Evolutionary conservation across 2,329 filamentous ascomycete species (phyloP).

Genomic region (Aspergillus pseudotamarii): DNA sequence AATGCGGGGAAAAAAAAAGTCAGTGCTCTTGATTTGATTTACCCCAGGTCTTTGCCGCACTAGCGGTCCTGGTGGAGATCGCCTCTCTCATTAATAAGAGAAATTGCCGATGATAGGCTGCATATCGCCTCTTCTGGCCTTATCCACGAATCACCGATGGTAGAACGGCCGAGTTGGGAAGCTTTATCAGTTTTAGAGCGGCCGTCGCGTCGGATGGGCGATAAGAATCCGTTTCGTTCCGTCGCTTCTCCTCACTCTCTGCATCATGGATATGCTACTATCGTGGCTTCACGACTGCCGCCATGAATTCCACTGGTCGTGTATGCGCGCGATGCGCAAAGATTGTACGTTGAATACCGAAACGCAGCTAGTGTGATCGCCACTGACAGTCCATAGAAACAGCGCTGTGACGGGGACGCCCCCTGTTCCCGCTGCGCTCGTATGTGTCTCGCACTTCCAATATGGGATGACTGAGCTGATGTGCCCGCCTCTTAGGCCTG

Average conservation of each 20-base stretch:
- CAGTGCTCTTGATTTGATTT: not conserved
- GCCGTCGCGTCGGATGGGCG: not conserved
- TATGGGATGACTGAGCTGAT: not conserved
- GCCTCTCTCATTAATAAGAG: not conserved
- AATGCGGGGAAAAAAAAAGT: not conserved
- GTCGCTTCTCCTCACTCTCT: not conserved
- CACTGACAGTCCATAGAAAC: slow-evolving; percentile 22
- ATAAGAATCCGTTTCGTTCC: not conserved
- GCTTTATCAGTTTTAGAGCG: not conserved
- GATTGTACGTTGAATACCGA: not conserved
- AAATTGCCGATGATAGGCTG: not conserved
- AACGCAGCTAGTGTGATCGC: not conserved
- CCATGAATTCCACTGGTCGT: not conserved
- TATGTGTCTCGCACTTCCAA: slow-evolving; percentile 11
- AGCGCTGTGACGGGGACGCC: slow-evolving; percentile 29
- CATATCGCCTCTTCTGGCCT: not conserved
- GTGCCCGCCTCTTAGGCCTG: slow-evolving; percentile 16
- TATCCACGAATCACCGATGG: not conserved
- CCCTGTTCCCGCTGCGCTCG: slow-evolving; percentile 31
- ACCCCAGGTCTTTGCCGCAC: not conserved
- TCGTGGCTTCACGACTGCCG: not conserved
- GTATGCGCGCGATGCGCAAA: not conserved
- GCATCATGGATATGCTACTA: not conserved
- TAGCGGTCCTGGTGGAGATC: not conserved
- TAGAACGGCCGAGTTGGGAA: not conserved